Conservation (phyloP, 768 basidiomycete species). For the Collybiopsis luxurians region DNA sequence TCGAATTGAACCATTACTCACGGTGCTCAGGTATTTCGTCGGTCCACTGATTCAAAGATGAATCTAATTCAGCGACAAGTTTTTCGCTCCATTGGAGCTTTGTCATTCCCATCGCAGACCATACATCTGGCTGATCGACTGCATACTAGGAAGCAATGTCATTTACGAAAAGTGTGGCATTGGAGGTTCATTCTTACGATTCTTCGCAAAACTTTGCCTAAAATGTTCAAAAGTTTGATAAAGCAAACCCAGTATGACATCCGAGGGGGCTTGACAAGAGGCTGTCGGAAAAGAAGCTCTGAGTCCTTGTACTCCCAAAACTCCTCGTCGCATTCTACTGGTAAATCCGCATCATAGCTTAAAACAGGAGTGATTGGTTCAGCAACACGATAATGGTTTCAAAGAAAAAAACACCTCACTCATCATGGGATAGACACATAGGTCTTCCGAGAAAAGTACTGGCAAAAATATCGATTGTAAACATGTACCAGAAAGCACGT, state of each 20-base stretch:
- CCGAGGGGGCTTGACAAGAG: conserved; percentile 43
- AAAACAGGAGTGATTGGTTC: neutral
- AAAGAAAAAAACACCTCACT: conserved; percentile 31
- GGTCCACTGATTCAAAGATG: conserved; percentile 73
- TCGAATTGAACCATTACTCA: conserved; percentile 11
- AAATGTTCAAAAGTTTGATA: conserved; percentile 48
- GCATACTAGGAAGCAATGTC: neutral
- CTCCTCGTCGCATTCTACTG: conserved; percentile 67
- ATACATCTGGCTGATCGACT: conserved; percentile 9
- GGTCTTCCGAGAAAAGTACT: conserved; percentile 52
- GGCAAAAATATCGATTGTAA: conserved; percentile 14
- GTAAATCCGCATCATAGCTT: conserved; percentile 61
- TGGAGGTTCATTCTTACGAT: conserved; percentile 34
- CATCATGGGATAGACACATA: conserved; percentile 54
- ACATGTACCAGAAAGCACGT: conserved; percentile 44
- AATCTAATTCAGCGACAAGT: conserved; percentile 71
- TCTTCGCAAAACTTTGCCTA: conserved; percentile 47
- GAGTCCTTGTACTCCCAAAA: conserved; percentile 52
- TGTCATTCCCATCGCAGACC: neutral
- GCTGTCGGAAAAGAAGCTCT: conserved; percentile 48
- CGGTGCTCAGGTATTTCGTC: conserved; percentile 62
- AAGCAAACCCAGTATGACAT: conserved; percentile 43
- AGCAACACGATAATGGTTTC: too few relatives aligned
- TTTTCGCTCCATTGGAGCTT: conserved; percentile 53
- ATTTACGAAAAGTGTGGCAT: conserved; percentile 14